Conservation (phyloP, 768 basidiomycete genomes). For the Paxillus ammoniavirescens region DNA sequence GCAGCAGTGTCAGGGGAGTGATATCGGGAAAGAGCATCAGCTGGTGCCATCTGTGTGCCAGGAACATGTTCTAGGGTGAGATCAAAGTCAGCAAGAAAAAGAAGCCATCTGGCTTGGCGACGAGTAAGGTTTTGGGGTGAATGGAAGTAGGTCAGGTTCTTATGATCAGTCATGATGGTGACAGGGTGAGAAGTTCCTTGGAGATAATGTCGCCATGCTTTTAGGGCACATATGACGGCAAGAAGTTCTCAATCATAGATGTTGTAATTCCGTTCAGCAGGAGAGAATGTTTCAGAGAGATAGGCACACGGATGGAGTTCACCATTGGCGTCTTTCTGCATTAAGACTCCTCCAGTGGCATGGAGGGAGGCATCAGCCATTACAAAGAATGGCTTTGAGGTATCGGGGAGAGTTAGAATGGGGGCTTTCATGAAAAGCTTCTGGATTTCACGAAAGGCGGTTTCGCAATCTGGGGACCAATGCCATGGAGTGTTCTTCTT, state of each 20-base stretch:
- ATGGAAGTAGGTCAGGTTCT: conserved; percentile 3
- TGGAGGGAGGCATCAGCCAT: not conserved
- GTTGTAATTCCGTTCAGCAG: conserved; percentile 45
- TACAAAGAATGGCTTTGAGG: conserved; percentile 8
- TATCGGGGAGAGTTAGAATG: not conserved
- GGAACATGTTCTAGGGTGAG: not conserved
- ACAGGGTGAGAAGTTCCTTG: conserved; percentile 29
- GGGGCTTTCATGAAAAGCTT: not conserved
- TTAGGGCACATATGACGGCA: not conserved
- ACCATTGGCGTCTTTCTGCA: not conserved
- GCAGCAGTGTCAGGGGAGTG: no score
- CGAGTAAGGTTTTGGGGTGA: not conserved
- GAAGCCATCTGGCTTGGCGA: no score
- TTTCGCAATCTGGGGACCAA: not conserved
- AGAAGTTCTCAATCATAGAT: conserved; percentile 36
- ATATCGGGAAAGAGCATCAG: no score
- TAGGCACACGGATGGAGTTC: not conserved
- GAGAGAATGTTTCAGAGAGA: not conserved
- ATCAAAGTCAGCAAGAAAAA: no score
- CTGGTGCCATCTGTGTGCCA: not conserved
- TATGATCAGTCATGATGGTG: conserved; percentile 34
- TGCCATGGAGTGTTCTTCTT: not conserved
- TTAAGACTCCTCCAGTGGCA: not conserved
- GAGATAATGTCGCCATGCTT: conserved; percentile 29
- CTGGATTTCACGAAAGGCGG: not conserved